Percentiles rank a stretch among this genome's conserved stretches.
phyloP scores from a whole-genome alignment of 2,329 filamentous ascomycete genomes.

The Neodidymelliopsis sp. region DNA sequence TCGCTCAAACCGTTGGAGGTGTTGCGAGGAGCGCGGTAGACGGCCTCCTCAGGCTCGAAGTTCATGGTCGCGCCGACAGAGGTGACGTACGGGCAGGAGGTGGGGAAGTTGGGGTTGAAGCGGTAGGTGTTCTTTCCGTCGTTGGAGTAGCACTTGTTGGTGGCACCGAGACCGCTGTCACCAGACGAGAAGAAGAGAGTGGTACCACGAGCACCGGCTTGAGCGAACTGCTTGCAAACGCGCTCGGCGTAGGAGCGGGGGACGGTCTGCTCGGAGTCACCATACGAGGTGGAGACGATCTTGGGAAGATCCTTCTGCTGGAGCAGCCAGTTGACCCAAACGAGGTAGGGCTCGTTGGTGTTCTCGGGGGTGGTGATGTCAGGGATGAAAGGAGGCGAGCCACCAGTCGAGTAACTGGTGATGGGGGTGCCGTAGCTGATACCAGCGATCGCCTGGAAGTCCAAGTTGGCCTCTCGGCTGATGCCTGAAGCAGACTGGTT shows the following conservation, averaged over 20 bases:
- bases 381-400: slow-evolving; percentile 61
- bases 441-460: slow-evolving; percentile 67
- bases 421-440: slow-evolving; percentile 64
- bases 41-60: slow-evolving; percentile 62
- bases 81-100: slow-evolving; percentile 73
- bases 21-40: slow-evolving; percentile 46
- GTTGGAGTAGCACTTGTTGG: slow-evolving; percentile 63
- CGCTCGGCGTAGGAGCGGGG: slow-evolving; percentile 66
- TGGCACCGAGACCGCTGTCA: slow-evolving; percentile 64
- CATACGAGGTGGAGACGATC: slow-evolving; percentile 71
- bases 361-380: slow-evolving; percentile 57
- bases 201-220: slow-evolving; percentile 72
- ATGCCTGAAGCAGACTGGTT: slow-evolving; percentile 38
- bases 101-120: slow-evolving; percentile 70
- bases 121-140: slow-evolving; percentile 64
- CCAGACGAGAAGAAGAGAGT: slow-evolving; percentile 70
- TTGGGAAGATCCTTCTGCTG: slow-evolving; percentile 65
- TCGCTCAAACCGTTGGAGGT: slow-evolving; percentile 49
- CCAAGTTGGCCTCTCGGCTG: slow-evolving; percentile 68
- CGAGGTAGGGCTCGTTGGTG: slow-evolving; percentile 73
- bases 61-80: slow-evolving; percentile 67
- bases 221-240: slow-evolving; percentile 69
- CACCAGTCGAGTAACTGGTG: slow-evolving; percentile 67
- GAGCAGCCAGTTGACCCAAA: slow-evolving; percentile 67
- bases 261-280: slow-evolving; percentile 70